Evolutionary conservation across 371 early-diverging fungal genomes (phyloP).

Genomic region (Rhizopus sp.): DNA sequence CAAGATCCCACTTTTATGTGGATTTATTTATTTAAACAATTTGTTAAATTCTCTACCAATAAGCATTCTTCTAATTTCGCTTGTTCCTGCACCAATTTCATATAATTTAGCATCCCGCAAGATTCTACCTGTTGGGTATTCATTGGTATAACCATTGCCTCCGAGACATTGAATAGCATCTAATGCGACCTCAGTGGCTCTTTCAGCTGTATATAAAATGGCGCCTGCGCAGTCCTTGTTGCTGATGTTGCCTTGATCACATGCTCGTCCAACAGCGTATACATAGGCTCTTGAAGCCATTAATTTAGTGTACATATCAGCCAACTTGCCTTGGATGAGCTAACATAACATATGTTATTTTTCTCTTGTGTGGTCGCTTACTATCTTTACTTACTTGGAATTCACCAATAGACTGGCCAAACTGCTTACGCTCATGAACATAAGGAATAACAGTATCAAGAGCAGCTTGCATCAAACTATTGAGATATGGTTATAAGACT

Average conservation of each 20-base stretch:
- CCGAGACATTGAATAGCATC: slow-evolving; percentile 96
- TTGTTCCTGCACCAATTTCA: slow-evolving; percentile 98
- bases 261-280: slow-evolving; percentile 90
- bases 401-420: slow-evolving; percentile 82
- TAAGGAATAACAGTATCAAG: slow-evolving; percentile 87
- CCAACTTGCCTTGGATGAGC: slow-evolving; percentile 92
- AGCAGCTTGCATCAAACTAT: slow-evolving; percentile 87
- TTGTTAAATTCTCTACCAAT: slow-evolving; percentile 85
- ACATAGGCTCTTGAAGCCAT: slow-evolving; percentile 91
- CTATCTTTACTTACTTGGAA: slow-evolving; percentile 68
- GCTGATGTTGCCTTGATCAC: slow-evolving; percentile 78
- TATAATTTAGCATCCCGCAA: slow-evolving; percentile 96
- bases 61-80: slow-evolving; percentile 96
- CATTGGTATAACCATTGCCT: slow-evolving; percentile 97
- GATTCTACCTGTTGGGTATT: slow-evolving; percentile 91
- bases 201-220: slow-evolving; percentile 94
- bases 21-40: slow-evolving; percentile 31
- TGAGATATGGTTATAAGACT: background rate
- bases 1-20: slow-evolving; percentile 5
- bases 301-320: slow-evolving; percentile 97
- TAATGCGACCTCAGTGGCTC: slow-evolving; percentile 93
- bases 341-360: slow-evolving; percentile 16
- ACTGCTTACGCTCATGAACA: slow-evolving; percentile 90
- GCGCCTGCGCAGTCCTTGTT: slow-evolving; percentile 96
- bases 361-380: background rate